These are phyloP conservation scores for Tephrocybe sp. DNA, from an alignment of 768 basidiomycete genomes.

Conservation along the genomic window DNA sequence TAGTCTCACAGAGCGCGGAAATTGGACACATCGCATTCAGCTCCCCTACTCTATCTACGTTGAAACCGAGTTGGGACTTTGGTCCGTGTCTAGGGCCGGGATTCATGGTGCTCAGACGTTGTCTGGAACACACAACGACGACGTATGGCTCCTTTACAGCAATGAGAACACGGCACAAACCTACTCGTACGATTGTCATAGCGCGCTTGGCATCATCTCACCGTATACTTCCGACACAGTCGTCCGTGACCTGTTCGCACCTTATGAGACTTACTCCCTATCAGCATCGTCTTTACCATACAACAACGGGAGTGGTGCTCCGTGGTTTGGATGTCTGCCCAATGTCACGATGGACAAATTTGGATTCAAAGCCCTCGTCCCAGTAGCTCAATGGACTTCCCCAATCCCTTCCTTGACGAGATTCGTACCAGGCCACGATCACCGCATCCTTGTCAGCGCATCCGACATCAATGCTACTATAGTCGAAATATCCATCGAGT, in stretches of 20 bases:
- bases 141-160: conserved; percentile 83
- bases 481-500: conserved; percentile 74
- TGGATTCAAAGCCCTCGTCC: conserved; percentile 83
- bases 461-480: conserved; percentile 52
- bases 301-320: conserved; percentile 54
- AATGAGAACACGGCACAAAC: conserved; percentile 79
- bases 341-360: conserved; percentile 67
- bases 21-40: conserved; percentile 78
- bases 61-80: conserved; percentile 83
- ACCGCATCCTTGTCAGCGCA: conserved; percentile 55
- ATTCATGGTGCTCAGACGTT: conserved; percentile 61
- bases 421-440: conserved; percentile 87
- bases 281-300: conserved; percentile 65
- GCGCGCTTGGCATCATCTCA: conserved; percentile 70
- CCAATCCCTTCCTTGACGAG: conserved; percentile 74
- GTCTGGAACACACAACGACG: conserved; percentile 56
- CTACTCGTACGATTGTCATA: conserved; percentile 62
- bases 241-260: conserved; percentile 77
- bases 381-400: conserved; percentile 60
- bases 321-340: conserved; percentile 75
- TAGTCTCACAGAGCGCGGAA: conserved; percentile 78
- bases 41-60: conserved; percentile 86
- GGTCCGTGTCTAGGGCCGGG: conserved; percentile 73
- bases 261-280: conserved; percentile 77
- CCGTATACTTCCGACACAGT: conserved; percentile 61